Evolutionary conservation across 371 early-diverging fungal species (phyloP), one percentile per base, ranked within the genome.

Genomic region (Astathelohania contejeani): DNA sequence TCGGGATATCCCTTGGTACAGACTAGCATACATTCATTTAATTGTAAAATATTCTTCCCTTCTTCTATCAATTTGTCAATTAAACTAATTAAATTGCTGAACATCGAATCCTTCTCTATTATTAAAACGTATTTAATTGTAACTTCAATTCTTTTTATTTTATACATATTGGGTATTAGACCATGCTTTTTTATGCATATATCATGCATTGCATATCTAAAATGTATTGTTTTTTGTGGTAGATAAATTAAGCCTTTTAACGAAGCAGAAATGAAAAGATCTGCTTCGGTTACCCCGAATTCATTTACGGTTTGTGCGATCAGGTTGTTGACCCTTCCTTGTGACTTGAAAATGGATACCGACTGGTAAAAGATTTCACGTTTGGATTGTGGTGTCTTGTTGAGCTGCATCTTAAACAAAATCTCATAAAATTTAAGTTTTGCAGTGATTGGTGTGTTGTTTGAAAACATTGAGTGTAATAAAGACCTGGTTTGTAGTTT

Each of bases 1-100:
- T 63, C 60, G 2, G 74, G 74, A 65, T 69, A 74, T 27, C 74
- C 74, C 45, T 70, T 74, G 9, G 72, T 72, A 16, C 65, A 69
- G 2, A 74, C 64, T 19, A 68, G 32, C 12, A 71, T 3, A 28
- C 53, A n/a, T n/a, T n/a, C n/a, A n/a, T n/a, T n/a, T n/a, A n/a
- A n/a, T n/a, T n/a, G n/a, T n/a, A n/a, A n/a, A n/a, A n/a, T n/a
- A n/a, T n/a, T n/a, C 20, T 19, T 48, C 38, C n/a, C 50, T 29
- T 28, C 29, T 12, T 23, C 50, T 28, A 12, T 47, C 52, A 22
- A 26, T 18, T 18, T 44, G 45, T 9, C 19, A 19, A 32, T 42
- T 28, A n/a, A n/a, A n/a, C 22, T 59, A 12, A 53, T 18, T 20
- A 65, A 58, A 24, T 35, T 40, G 10, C 26, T 51, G 28, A 74